Evolutionary conservation across 1,284 basidiomycete species (phyloP), one percentile per base, ranked within the genome.

Genomic region (Mycosarcoma mackinlayi): DNA sequence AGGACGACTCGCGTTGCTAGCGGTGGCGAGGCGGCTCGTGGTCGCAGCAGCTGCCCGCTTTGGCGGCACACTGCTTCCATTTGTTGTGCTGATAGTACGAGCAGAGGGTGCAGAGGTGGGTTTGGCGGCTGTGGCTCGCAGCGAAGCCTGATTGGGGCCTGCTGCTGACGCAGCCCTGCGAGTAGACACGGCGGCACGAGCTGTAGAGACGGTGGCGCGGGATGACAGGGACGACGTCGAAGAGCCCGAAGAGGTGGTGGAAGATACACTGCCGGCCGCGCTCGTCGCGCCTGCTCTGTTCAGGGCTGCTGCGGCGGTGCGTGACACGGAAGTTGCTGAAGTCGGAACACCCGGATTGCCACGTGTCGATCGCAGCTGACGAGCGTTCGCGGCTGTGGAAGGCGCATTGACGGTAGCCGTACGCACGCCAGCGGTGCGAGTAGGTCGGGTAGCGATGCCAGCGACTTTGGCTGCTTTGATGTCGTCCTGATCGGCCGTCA

Each of bases 261-360:
- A 69, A 6, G 66, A 70, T 1, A 70, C 63, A 31, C 63, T 66
- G 30, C 69, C 63, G 8, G 69, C 69, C 21, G 59, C 55, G 23
- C 63, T 66, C 5, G 56, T 62, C 4, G 63, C 69, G 21, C 60
- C 64, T 14, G 69, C 30, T 38, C 63, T 51, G 48, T 24, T 56
- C 10, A 57, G 53, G 16, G 42, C 48, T 3, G 59, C 50, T 10
- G 40, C 34, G 6, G 40, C 34, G 6, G 65, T 40, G 16, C 65
- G 59, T 21, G 39, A 18, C 1, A 38, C 33, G 11, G 30, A 11
- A 8, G 33, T 33, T 6, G 41, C 19, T 9, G 56, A 10, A 21
- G 37, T 33, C 9, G 39, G 37, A 19, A 30, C 48, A 18, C 18
- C 18, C 6, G 58, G 13, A 24, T 34, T 52, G 41, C 54, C 42